phyloP scores from a whole-genome alignment of 345 rosid genomes.

The Fremontodendron californicum region DNA sequence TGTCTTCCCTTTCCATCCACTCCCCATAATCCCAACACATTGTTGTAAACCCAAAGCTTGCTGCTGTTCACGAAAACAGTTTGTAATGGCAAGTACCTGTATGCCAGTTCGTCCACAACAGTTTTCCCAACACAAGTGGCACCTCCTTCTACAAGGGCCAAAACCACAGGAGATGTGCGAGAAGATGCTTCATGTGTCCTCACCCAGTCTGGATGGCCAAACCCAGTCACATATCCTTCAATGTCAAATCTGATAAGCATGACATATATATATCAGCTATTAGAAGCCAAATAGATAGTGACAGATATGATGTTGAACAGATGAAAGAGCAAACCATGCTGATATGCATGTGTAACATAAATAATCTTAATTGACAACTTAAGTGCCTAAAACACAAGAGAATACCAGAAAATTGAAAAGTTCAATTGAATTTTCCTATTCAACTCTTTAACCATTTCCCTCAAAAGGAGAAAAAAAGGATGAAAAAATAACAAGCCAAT shows the following conservation, averaged over 20 bases:
- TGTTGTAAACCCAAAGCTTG: not conserved
- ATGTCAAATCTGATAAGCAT: slow-evolving; percentile 66
- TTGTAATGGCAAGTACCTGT: slow-evolving; percentile 34
- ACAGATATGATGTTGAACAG: not conserved
- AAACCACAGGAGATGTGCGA: slow-evolving; percentile 58
- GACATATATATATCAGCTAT: not conserved
- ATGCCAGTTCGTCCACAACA: slow-evolving; percentile 80
- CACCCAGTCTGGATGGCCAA: slow-evolving; percentile 94
- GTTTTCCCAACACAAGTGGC: slow-evolving; percentile 95
- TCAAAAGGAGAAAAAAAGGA: not conserved
- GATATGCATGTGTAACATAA: not conserved
- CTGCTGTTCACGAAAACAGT: not conserved
- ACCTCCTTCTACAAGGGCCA: slow-evolving; percentile 80
- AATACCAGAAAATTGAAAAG: not conserved
- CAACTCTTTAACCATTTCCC: not conserved
- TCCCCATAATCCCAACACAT: not conserved
- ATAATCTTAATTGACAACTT: not conserved
- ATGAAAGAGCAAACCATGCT: not conserved
- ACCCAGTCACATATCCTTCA: slow-evolving; percentile 81
- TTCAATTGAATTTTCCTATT: not conserved
- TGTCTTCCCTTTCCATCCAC: not conserved
- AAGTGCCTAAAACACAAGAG: not conserved
- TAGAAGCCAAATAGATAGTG: not conserved
- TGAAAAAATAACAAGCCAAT: not conserved
- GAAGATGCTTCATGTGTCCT: slow-evolving; percentile 67